These are phyloP conservation scores for Sextonia rubra DNA, from an alignment of 164 flowering plant genomes.

Conservation along the genomic window DNA sequence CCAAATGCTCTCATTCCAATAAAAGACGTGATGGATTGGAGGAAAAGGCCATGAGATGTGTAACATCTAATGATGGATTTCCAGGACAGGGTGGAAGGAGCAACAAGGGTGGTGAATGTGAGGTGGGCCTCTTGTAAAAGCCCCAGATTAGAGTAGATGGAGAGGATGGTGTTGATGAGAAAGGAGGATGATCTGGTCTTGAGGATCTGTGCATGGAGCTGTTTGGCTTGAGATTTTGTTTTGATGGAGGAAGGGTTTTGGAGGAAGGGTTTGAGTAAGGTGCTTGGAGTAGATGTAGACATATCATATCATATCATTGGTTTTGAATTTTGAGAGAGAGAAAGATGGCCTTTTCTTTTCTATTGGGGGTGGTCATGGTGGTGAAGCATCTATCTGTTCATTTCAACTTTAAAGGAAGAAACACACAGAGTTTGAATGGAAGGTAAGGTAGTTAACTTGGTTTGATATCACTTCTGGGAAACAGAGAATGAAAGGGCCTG, in stretches of 20 bases:
- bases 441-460: no score
- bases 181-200: constrained; percentile 21
- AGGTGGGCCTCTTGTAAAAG: constrained; percentile 41
- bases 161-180: constrained; percentile 32
- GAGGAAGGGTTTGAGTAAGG: constrained; percentile 27
- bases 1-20: constrained; percentile 52
- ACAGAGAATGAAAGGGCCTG: no score
- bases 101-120: constrained; percentile 39
- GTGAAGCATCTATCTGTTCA: no score
- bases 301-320: neutral
- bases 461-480: no score
- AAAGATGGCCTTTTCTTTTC: no score
- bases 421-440: no score
- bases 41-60: constrained; percentile 40
- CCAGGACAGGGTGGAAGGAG: constrained; percentile 52
- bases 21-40: constrained; percentile 38
- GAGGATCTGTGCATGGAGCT: constrained; percentile 72
- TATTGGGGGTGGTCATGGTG: no score
- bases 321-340: no score
- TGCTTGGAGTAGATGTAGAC: neutral
- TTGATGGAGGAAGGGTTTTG: constrained; percentile 34
- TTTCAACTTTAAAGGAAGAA: no score
- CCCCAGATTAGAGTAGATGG: constrained; percentile 56
- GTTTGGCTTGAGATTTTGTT: constrained; percentile 53
- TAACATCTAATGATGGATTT: constrained; percentile 69